Evolutionary conservation across 805 yeast genomes (phyloP).

Genomic region (Lipomyces sp.): DNA sequence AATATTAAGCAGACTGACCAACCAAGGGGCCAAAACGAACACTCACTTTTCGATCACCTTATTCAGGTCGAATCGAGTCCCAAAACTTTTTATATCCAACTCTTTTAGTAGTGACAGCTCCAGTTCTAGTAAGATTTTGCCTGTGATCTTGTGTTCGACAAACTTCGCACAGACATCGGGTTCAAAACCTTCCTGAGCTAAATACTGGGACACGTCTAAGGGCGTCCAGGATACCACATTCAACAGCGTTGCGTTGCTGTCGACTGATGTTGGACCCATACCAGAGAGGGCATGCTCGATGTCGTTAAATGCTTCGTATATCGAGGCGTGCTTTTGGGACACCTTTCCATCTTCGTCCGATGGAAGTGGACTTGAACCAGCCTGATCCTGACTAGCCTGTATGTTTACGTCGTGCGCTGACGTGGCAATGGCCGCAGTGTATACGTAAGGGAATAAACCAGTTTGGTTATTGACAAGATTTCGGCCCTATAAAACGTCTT

Average conservation of each 20-base stretch:
- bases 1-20: not conserved
- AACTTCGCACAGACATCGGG: slow-evolving; percentile 75
- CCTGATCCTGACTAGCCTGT: not conserved
- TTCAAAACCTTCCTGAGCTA: slow-evolving; percentile 74
- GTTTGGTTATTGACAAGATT: slow-evolving; percentile 72
- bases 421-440: slow-evolving; percentile 58
- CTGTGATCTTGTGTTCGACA: slow-evolving; percentile 85
- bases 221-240: slow-evolving; percentile 70
- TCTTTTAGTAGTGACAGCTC: slow-evolving; percentile 88
- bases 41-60: slow-evolving; percentile 75
- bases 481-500: slow-evolving; percentile 55
- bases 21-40: not conserved
- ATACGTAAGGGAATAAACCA: slow-evolving; percentile 89
- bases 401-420: not conserved
- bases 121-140: slow-evolving; percentile 79
- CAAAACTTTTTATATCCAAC: slow-evolving; percentile 88
- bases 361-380: not conserved
- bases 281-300: slow-evolving; percentile 50
- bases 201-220: slow-evolving; percentile 79
- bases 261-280: slow-evolving; percentile 35
- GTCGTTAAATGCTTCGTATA: slow-evolving; percentile 42
- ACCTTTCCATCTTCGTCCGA: not conserved
- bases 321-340: slow-evolving; percentile 26
- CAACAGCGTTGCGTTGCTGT: slow-evolving; percentile 13
- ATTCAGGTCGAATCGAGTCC: slow-evolving; percentile 89